Evolutionary conservation across 176 grass and related monocot genomes (phyloP).

Genomic region (maize (Zea mays)): DNA sequence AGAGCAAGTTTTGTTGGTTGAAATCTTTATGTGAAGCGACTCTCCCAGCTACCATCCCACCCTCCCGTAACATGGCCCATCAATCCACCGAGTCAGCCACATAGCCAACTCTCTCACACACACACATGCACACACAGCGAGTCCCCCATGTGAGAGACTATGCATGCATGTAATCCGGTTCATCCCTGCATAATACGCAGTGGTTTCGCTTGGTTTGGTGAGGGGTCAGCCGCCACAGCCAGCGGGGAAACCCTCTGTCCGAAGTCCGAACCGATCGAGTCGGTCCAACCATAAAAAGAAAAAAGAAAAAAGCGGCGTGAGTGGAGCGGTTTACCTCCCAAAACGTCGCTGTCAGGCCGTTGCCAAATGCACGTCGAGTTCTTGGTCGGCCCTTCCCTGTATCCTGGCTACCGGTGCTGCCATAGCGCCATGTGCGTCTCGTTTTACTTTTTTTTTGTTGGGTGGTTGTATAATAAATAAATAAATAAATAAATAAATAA

Average conservation of each 20-base stretch:
- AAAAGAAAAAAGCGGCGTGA: neutral
- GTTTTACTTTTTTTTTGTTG: neutral
- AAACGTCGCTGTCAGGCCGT: constrained; percentile 44
- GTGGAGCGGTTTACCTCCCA: constrained; percentile 30
- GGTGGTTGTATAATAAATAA: neutral
- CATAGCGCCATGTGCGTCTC: constrained; percentile 32
- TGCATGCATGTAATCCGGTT: neutral
- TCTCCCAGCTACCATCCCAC: constrained; percentile 1
- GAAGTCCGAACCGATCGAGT: too few relatives aligned
- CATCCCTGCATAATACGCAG: neutral
- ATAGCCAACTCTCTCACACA: too few relatives aligned
- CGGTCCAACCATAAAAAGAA: constrained; percentile 48
- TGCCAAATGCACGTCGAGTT: constrained; percentile 14
- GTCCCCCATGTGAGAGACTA: constrained; percentile 6
- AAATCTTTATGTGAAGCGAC: neutral
- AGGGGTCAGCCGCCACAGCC: constrained; percentile 37
- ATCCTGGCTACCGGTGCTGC: too few relatives aligned
- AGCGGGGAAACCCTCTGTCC: neutral
- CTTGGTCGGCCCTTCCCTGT: neutral
- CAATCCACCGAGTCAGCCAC: neutral
- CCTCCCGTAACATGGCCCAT: constrained; percentile 30
- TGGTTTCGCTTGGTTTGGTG: constrained; percentile 42
- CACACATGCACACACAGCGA: too few relatives aligned
- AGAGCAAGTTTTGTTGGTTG: constrained; percentile 21
- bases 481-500: neutral